A percentile compares a stretch with the other conserved stretches of the same genome.
phyloP scores from a whole-genome alignment of 2,329 filamentous ascomycete genomes.

The Calycina marina region DNA sequence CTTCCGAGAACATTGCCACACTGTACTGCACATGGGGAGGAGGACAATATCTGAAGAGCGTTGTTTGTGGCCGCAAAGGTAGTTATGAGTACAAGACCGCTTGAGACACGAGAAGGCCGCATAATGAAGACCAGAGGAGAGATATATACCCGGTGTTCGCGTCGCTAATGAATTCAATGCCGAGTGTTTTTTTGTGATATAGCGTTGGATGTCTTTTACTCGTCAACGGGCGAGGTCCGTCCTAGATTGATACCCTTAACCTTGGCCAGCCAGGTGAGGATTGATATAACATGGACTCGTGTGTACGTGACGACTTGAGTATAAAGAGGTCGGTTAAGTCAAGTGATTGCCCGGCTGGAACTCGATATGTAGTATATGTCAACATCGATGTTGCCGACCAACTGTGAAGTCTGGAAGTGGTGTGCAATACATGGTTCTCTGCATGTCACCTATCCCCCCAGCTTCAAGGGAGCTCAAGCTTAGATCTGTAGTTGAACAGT shows the following conservation, averaged over 20 bases:
- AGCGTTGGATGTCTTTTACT: too few relatives aligned
- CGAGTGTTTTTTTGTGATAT: too few relatives aligned
- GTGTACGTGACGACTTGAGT: too few relatives aligned
- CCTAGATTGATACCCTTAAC: constrained; percentile 1
- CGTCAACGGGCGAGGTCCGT: not conserved
- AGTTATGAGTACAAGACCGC: constrained; percentile 12
- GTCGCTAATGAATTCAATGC: constrained; percentile 1
- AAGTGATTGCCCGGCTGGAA: not conserved
- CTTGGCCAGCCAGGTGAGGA: constrained; percentile 15
- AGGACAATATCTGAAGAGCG: constrained; percentile 12
- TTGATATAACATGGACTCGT: too few relatives aligned
- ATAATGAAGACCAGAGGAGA: constrained; percentile 9
- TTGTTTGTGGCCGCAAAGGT: constrained; percentile 8
- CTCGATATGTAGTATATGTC: not conserved
- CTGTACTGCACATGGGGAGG: constrained; percentile 17
- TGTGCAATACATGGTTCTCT: not conserved
- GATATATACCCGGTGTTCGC: constrained; percentile 1
- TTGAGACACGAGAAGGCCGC: constrained; percentile 8
- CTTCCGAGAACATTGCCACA: constrained; percentile 19
- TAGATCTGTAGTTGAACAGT: too few relatives aligned
- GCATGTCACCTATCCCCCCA: not conserved
- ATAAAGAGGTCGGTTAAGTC: not conserved
- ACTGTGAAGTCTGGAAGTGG: not conserved
- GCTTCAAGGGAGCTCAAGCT: not conserved
- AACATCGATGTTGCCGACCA: not conserved